These are phyloP conservation scores for Stemphylium beticola DNA, from an alignment of 2,329 filamentous ascomycete species.

Conservation along the genomic window DNA sequence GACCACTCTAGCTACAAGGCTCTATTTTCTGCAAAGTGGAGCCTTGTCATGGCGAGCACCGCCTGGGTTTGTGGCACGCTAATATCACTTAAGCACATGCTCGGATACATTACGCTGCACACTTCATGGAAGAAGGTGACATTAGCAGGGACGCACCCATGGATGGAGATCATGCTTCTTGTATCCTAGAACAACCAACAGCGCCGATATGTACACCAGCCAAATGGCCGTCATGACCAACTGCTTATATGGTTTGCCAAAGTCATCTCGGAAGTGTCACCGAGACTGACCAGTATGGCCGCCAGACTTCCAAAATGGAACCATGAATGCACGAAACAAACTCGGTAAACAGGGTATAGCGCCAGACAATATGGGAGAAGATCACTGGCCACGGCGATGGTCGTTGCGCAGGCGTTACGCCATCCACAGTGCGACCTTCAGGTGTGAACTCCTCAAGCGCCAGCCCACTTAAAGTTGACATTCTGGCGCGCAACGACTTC, in stretches of 20 bases:
- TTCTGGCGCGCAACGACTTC: slow-evolving; percentile 25
- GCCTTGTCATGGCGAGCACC: too few relatives aligned
- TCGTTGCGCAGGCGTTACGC: slow-evolving; percentile 6
- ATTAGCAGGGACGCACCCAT: too few relatives aligned
- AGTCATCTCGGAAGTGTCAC: background rate
- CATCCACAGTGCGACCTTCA: background rate
- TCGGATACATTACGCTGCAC: background rate
- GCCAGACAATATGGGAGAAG: background rate
- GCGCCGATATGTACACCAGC: background rate
- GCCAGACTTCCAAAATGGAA: background rate
- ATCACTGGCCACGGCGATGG: background rate
- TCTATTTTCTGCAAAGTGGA: too few relatives aligned
- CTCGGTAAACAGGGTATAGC: background rate
- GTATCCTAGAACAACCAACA: too few relatives aligned
- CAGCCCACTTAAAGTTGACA: slow-evolving; percentile 25
- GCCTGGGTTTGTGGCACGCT: too few relatives aligned
- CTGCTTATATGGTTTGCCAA: background rate
- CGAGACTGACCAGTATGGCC: background rate
- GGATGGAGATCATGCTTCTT: too few relatives aligned
- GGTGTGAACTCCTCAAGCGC: background rate
- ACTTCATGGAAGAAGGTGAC: too few relatives aligned
- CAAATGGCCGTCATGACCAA: background rate
- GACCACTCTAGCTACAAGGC: too few relatives aligned
- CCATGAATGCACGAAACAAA: background rate
- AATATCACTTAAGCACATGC: too few relatives aligned